Conservation (phyloP, 176 grass and related monocot genomes). For the Oryza officinalis region DNA sequence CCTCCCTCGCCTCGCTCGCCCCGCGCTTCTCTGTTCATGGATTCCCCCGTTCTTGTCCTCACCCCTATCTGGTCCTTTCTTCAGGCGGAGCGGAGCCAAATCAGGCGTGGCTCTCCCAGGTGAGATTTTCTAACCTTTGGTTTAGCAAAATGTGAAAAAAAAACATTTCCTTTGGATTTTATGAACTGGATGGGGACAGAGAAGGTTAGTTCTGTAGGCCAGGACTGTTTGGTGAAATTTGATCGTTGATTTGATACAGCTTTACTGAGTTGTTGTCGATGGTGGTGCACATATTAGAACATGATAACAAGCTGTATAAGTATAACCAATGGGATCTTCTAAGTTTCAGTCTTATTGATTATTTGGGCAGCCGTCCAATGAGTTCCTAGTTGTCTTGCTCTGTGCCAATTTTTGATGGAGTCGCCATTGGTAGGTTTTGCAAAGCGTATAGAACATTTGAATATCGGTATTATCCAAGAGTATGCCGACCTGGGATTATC, state of each 20-base stretch:
- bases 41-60: neutral
- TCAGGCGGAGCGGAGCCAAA: constrained; percentile 29
- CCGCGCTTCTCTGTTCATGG: neutral
- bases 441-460: neutral
- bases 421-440: neutral
- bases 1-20: neutral
- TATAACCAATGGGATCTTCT: no score
- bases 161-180: neutral
- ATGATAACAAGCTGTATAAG: neutral
- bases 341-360: no score
- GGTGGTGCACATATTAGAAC: neutral
- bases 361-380: neutral
- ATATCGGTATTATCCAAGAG: neutral
- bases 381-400: neutral
- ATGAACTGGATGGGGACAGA: neutral
- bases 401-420: neutral
- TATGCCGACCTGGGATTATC: neutral
- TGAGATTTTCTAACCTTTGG: neutral
- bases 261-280: neutral
- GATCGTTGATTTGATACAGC: constrained; percentile 12
- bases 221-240: constrained; percentile 1
- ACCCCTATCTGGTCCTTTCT: neutral
- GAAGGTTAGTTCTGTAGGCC: neutral
- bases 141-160: neutral
- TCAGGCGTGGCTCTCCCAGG: constrained; percentile 22